These are phyloP conservation scores for Anastatica hierochuntica DNA, from an alignment of 345 rosid genomes.

Conservation along the genomic window DNA sequence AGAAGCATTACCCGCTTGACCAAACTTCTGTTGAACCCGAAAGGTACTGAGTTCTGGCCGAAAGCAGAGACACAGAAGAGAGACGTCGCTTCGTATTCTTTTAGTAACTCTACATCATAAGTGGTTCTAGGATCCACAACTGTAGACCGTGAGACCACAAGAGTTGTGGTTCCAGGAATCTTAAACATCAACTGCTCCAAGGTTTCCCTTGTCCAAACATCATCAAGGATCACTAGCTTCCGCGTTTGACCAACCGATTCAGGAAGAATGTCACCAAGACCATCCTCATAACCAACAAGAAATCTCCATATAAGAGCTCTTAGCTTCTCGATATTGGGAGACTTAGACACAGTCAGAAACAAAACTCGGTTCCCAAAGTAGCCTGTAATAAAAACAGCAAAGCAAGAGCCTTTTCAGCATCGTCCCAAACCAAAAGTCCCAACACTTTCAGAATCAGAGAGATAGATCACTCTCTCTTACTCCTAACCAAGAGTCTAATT, in stretches of 20 bases:
- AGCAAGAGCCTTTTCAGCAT: not conserved
- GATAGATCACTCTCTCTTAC: no score
- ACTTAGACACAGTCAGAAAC: conserved; percentile 71
- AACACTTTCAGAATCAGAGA: not conserved
- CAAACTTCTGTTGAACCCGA: conserved; percentile 34
- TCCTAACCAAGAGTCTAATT: no score
- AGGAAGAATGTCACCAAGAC: conserved; percentile 20
- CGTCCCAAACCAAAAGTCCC: not conserved
- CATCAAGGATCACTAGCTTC: conserved; percentile 64
- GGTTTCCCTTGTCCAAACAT: conserved; percentile 60
- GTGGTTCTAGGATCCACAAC: conserved; percentile 29
- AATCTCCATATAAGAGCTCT: conserved; percentile 35
- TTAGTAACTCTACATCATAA: conserved; percentile 56
- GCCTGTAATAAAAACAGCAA: conserved; percentile 28
- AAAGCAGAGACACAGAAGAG: conserved; percentile 77
- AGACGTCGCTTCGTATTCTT: conserved; percentile 48
- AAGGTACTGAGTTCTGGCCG: conserved; percentile 49
- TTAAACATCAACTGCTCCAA: conserved; percentile 47
- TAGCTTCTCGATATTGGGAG: conserved; percentile 56
- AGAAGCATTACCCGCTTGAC: conserved; percentile 56
- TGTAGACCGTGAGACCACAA: conserved; percentile 72
- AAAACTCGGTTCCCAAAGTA: conserved; percentile 37
- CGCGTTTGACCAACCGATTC: conserved; percentile 23
- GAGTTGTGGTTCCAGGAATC: conserved; percentile 48
- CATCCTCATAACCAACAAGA: conserved; percentile 30